Evolutionary conservation across 768 basidiomycete genomes (phyloP).

Genomic region (Leccinum subgranulosum): DNA sequence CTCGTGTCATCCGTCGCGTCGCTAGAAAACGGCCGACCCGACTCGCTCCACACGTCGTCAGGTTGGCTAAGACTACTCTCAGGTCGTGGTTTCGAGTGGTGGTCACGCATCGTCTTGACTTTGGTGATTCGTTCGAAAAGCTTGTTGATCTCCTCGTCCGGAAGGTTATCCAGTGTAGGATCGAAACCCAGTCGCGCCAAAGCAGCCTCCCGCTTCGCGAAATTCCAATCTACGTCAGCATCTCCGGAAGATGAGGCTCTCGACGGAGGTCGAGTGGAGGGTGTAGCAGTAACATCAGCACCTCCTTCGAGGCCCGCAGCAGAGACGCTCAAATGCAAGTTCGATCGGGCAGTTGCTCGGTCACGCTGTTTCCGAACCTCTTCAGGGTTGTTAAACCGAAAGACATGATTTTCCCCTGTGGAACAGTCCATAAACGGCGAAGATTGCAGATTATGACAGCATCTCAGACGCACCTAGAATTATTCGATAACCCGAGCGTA

Average conservation of each 20-base stretch:
- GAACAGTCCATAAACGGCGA: slow-evolving; percentile 4
- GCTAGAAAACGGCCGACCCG: slow-evolving; percentile 74
- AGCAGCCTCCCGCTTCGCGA: slow-evolving; percentile 92
- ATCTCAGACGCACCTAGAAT: slow-evolving; percentile 68
- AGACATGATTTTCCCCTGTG: slow-evolving; percentile 92
- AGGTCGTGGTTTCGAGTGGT: slow-evolving; percentile 75
- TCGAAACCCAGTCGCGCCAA: slow-evolving; percentile 82
- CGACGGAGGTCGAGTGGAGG: slow-evolving; percentile 72
- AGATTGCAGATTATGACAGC: background rate
- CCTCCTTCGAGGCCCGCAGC: slow-evolving; percentile 61
- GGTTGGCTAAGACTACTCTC: slow-evolving; percentile 86
- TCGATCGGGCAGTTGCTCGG: slow-evolving; percentile 71
- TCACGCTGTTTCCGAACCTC: slow-evolving; percentile 91
- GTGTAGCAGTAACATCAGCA: slow-evolving; percentile 36
- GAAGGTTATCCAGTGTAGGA: slow-evolving; percentile 86
- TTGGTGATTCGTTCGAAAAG: slow-evolving; percentile 93
- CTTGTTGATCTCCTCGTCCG: slow-evolving; percentile 92
- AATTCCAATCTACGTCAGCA: slow-evolving; percentile 93
- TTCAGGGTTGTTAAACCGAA: slow-evolving; percentile 94
- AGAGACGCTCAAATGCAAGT: slow-evolving; percentile 59
- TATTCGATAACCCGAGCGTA: slow-evolving; percentile 93
- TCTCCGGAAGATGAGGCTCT: slow-evolving; percentile 65
- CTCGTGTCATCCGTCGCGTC: slow-evolving; percentile 90
- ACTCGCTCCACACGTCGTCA: slow-evolving; percentile 89
- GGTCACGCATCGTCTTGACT: slow-evolving; percentile 83